A percentile compares a stretch with the other conserved stretches of the same genome.
phyloP scores from a whole-genome alignment of 2,329 filamentous ascomycete genomes.

The Paraphaeosphaeria minitans region DNA sequence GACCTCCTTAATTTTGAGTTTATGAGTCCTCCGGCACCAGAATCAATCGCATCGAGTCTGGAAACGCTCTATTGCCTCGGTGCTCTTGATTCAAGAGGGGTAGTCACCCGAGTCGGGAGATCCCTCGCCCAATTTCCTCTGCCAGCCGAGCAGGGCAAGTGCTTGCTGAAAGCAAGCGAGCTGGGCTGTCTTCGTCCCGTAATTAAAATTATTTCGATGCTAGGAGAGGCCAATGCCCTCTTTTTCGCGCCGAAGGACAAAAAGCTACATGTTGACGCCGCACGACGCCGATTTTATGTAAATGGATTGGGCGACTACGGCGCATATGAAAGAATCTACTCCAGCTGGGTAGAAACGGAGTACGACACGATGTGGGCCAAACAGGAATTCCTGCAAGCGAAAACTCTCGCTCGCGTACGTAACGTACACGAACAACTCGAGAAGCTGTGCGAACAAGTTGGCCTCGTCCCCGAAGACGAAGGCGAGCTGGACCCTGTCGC shows the following conservation, averaged over 20 bases:
- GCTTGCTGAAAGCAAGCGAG: constrained; percentile 84
- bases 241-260: constrained; percentile 98
- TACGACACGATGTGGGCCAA: constrained; percentile 85
- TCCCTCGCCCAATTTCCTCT: constrained; percentile 96
- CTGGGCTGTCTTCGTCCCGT: constrained; percentile 94
- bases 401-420: constrained; percentile 76
- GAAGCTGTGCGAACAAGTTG: constrained; percentile 91
- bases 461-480: constrained; percentile 71
- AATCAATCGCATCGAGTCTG: constrained; percentile 84
- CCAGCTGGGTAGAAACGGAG: constrained; percentile 92
- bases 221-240: constrained; percentile 83
- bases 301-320: constrained; percentile 87
- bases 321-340: constrained; percentile 86
- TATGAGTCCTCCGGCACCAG: constrained; percentile 89
- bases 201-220: constrained; percentile 90
- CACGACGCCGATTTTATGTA: constrained; percentile 83
- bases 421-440: constrained; percentile 92
- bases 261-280: constrained; percentile 92
- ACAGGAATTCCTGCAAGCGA: constrained; percentile 93
- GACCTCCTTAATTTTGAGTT: constrained; percentile 94
- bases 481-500: constrained; percentile 75
- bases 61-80: constrained; percentile 92
- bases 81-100: constrained; percentile 84
- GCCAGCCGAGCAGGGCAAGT: constrained; percentile 88
- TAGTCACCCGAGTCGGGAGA: constrained; percentile 86